Evolutionary conservation across 495 filamentous ascomycete species (phyloP).

Genomic region (Podospora bellae-mahoneyi): DNA sequence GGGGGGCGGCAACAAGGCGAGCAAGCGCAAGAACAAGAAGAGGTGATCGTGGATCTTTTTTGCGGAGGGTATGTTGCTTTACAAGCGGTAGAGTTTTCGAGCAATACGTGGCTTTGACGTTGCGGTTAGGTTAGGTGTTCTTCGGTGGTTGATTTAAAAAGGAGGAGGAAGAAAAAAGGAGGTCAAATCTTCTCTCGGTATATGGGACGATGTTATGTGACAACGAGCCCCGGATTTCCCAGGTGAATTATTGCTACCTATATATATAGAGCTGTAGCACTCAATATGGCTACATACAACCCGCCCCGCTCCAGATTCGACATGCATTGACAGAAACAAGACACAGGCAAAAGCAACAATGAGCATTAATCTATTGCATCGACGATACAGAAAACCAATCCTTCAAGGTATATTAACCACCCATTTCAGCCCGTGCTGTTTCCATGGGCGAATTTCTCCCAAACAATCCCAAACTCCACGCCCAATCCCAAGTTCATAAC

Average conservation of each 20-base stretch:
- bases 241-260: neutral
- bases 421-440: slow-evolving; percentile 1
- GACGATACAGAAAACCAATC: neutral
- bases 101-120: neutral
- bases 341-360: neutral
- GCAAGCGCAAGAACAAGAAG: slow-evolving; percentile 50
- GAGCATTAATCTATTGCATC: slow-evolving; percentile 3
- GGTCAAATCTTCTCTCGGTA: neutral
- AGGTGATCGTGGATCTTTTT: slow-evolving; percentile 25
- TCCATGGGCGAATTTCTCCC: neutral
- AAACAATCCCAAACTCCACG: slow-evolving; percentile 12
- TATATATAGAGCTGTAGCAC: neutral
- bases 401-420: neutral
- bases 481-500: neutral
- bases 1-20: slow-evolving; percentile 37
- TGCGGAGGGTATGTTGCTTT: neutral
- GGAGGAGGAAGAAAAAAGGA: neutral
- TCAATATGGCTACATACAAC: neutral
- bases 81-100: neutral
- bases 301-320: neutral
- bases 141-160: neutral
- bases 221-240: neutral
- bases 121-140: neutral
- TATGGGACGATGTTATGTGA: neutral
- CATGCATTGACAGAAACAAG: neutral